Base-by-base conservation (phyloP, 2,329 filamentous ascomycete genomes). In the Trichoderma endophyticum region DNA sequence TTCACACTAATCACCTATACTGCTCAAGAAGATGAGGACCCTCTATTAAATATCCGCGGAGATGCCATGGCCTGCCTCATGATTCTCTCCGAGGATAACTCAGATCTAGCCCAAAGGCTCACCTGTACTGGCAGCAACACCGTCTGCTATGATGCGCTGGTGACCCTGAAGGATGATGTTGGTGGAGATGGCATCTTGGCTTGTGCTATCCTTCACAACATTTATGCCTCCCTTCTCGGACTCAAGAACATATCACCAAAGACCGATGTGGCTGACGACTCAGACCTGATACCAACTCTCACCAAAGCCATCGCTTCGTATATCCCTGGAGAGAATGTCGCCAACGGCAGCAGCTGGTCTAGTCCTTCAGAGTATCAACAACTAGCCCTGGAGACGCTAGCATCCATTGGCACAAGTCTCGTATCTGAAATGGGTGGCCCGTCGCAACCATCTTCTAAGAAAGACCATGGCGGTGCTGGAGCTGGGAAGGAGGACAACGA, bases 201-300 rank as follows among this genome's bases (percentile, higher is more conserved):
- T 8, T 91, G 89, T 65, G 87, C 87, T 15, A 83, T 90, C 26
- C 83, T 92, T 14, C 90, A 92, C 78, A 91, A 91, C 73, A 79
- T 91, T 43, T 91, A 89, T 77, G 80, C 85, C 7, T 81, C 84
- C 3, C 83, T 82, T 0, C 73, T 77, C 4, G 75, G 72, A 2
- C 72, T 73, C 11, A 56, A 74, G 4, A 73, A 78, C n/a, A 24
- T 71, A 18, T 76, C 76, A 3, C 64, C 74, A 1, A 71, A 75
- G 1, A 70, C 76, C 2, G 75, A 77, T 54, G 78, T 81, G 4
- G 73, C 77, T 9, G 80, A 82, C 64, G 80, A 83, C 67, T 79
- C 81, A 0, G 67, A 77, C 12, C 75, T 83, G 4, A 78, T 83
- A 32, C 80, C 81, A 6, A 82, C 81, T 0, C 81, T 83, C n/a